A percentile compares a stretch with the other conserved stretches of the same genome.
phyloP scores from a whole-genome alignment of 2,329 filamentous ascomycete species.

The Aspergillus eucalypticola region DNA sequence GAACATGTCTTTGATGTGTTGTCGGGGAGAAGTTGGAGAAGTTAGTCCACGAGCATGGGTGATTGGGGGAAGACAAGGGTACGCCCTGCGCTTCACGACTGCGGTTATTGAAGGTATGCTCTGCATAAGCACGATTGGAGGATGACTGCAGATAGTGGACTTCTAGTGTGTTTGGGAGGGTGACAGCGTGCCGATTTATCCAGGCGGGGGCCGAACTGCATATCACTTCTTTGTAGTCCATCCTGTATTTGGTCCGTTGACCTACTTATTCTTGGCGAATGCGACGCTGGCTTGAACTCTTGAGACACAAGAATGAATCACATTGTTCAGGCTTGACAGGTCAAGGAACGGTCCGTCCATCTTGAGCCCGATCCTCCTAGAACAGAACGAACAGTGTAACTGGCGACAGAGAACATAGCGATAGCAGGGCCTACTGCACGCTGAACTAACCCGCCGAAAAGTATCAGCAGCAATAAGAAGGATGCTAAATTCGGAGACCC shows the following conservation, averaged over 20 bases:
- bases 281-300: neutral
- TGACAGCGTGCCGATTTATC: conserved; percentile 28
- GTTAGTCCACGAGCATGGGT: neutral
- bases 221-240: neutral
- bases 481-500: too few species aligned
- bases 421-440: too few species aligned
- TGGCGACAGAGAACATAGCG: too few species aligned
- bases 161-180: conserved; percentile 1
- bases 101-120: neutral
- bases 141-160: neutral
- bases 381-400: too few species aligned
- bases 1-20: neutral
- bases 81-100: neutral
- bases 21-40: neutral
- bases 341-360: neutral
- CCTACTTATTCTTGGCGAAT: neutral
- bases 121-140: conserved; percentile 7
- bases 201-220: conserved; percentile 17
- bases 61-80: neutral
- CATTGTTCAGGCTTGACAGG: neutral
- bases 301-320: neutral
- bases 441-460: too few species aligned
- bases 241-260: neutral
- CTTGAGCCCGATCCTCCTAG: too few species aligned
- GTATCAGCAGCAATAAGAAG: too few species aligned